Evolutionary conservation across 441 rosid species (phyloP).

Genomic region (Lepidium campestre): DNA sequence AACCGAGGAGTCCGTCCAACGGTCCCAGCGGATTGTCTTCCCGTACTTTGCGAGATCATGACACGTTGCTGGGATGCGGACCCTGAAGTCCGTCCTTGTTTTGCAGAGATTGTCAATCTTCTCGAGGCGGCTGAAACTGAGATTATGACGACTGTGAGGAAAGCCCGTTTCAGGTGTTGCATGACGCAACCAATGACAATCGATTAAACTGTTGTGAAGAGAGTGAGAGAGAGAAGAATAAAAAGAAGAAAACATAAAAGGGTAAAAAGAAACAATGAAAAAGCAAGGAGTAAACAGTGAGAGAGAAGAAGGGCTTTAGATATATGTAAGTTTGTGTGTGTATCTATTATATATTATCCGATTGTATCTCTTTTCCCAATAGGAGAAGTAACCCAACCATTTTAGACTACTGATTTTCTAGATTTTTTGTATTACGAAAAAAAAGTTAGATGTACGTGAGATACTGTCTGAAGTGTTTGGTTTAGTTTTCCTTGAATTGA

Average conservation of each 20-base stretch:
- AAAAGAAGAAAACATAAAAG: conserved; percentile 30
- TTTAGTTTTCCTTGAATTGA: conserved; percentile 15
- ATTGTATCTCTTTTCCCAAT: conserved; percentile 30
- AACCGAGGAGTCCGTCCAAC: conserved; percentile 86
- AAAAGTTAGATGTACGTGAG: neutral
- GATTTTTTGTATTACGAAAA: conserved; percentile 16
- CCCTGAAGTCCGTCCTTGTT: conserved; percentile 90
- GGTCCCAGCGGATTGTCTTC: conserved; percentile 82
- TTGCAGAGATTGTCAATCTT: conserved; percentile 73
- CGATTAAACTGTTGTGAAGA: conserved; percentile 45
- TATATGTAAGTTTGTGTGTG: conserved; percentile 52
- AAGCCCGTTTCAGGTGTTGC: conserved; percentile 98
- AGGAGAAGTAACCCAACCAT: conserved; percentile 44
- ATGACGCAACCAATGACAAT: conserved; percentile 80
- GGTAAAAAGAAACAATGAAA: conserved; percentile 20
- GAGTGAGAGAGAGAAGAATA: conserved; percentile 24
- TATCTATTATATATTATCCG: conserved; percentile 40
- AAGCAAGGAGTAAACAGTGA: conserved; percentile 20
- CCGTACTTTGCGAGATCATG: conserved; percentile 79
- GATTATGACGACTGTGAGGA: conserved; percentile 82
- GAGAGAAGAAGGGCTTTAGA: conserved; percentile 33
- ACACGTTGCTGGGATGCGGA: conserved; percentile 90
- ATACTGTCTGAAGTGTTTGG: conserved; percentile 21
- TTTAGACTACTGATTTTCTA: conserved; percentile 22
- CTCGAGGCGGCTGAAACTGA: conserved; percentile 81